Evolutionary conservation across 1,139 yeast species (phyloP).

Genomic region (Yamadazyma buinensis): DNA sequence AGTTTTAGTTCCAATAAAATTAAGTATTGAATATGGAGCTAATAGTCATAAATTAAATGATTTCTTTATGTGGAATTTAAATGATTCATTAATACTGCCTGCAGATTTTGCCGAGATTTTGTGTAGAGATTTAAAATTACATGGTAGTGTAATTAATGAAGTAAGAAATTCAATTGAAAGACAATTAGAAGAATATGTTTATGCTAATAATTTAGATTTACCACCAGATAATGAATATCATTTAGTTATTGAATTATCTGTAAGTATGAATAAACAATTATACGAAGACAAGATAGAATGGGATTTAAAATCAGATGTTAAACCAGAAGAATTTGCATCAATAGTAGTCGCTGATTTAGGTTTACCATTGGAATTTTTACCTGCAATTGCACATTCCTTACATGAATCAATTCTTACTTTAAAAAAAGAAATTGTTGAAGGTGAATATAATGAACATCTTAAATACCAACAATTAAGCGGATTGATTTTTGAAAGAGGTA

Average conservation of each 20-base stretch:
- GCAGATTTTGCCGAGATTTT: slow-evolving; percentile 77
- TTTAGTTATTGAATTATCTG: slow-evolving; percentile 76
- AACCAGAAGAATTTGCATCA: slow-evolving; percentile 84
- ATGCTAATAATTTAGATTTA: slow-evolving; percentile 56
- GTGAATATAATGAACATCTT: slow-evolving; percentile 49
- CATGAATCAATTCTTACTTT: slow-evolving; percentile 75
- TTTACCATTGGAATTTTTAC: slow-evolving; percentile 76
- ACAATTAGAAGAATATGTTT: slow-evolving; percentile 70
- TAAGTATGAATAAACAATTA: slow-evolving; percentile 76
- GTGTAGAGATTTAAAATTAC: slow-evolving; percentile 80
- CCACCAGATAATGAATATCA: slow-evolving; percentile 66
- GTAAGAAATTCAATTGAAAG: slow-evolving; percentile 70
- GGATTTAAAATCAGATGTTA: slow-evolving; percentile 66
- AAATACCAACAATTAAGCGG: slow-evolving; percentile 45
- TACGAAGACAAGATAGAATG: slow-evolving; percentile 95
- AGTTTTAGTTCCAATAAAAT: slow-evolving; percentile 71
- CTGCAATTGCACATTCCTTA: slow-evolving; percentile 84
- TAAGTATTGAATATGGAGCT: slow-evolving; percentile 68
- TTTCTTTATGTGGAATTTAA: slow-evolving; percentile 84
- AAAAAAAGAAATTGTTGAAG: slow-evolving; percentile 85
- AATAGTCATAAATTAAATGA: slow-evolving; percentile 64
- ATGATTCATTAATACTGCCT: slow-evolving; percentile 77
- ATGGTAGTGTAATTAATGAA: slow-evolving; percentile 57
- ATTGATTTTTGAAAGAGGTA: slow-evolving; percentile 41
- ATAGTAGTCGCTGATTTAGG: slow-evolving; percentile 84